phyloP scores from a whole-genome alignment of 768 basidiomycete genomes.

The Pisolithus orientalis region DNA sequence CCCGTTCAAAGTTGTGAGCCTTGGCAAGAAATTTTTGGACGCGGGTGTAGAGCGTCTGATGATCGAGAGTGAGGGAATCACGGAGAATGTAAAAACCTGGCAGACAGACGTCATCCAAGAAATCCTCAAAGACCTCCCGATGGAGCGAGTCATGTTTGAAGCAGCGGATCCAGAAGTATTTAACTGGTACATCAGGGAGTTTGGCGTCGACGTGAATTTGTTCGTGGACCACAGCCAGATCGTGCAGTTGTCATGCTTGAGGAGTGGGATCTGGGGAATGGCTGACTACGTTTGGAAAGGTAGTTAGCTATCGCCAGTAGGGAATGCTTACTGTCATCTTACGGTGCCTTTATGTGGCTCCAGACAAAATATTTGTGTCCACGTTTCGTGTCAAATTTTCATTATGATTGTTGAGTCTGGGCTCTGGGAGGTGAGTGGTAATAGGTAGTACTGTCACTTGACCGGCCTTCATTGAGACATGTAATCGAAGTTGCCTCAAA shows the following conservation, averaged over 20 bases:
- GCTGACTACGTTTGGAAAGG: slow-evolving; percentile 36
- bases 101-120: slow-evolving; percentile 39
- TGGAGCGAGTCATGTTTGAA: slow-evolving; percentile 41
- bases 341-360: no score
- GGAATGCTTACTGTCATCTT: background rate
- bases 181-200: slow-evolving; percentile 40
- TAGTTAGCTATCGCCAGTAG: slow-evolving; percentile 34
- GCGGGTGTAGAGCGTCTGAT: slow-evolving; percentile 39
- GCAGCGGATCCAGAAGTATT: slow-evolving; percentile 41
- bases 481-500: no score
- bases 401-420: no score
- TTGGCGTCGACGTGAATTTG: slow-evolving; percentile 35
- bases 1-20: slow-evolving; percentile 29
- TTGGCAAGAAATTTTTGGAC: slow-evolving; percentile 35
- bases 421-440: no score
- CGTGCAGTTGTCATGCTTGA: slow-evolving; percentile 38
- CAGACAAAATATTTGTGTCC: no score
- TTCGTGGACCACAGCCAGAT: slow-evolving; percentile 42
- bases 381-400: no score
- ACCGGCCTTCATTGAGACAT: no score
- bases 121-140: slow-evolving; percentile 34
- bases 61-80: slow-evolving; percentile 44
- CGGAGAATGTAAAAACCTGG: slow-evolving; percentile 38
- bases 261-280: slow-evolving; percentile 42
- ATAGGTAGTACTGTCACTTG: no score